phyloP scores from a whole-genome alignment of 2,329 filamentous ascomycete species.

The Colletotrichum sp. region DNA sequence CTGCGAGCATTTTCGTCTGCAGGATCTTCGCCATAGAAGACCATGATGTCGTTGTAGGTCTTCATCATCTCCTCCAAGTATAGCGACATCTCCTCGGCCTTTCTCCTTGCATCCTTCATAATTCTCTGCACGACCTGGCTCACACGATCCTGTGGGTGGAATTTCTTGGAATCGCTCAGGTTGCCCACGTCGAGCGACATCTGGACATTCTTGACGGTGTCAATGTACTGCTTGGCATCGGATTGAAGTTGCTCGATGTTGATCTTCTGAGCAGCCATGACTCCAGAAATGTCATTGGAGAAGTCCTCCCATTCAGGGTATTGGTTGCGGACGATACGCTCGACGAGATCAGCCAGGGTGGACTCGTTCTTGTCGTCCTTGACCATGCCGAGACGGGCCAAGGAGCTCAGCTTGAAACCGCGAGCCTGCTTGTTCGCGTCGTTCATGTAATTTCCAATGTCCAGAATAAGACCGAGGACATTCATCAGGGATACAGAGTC shows the following conservation, averaged over 20 bases:
- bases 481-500: conserved; percentile 96
- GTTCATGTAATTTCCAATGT: conserved; percentile 99
- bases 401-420: conserved; percentile 96
- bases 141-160: conserved; percentile 96
- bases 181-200: conserved; percentile 91
- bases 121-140: conserved; percentile 87
- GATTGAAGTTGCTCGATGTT: conserved; percentile 90
- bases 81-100: conserved; percentile 93
- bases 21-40: conserved; percentile 94
- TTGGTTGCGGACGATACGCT: conserved; percentile 94
- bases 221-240: conserved; percentile 91
- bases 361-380: conserved; percentile 99
- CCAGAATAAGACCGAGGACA: conserved; percentile 91
- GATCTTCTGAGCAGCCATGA: conserved; percentile 83
- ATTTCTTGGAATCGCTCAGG: conserved; percentile 94
- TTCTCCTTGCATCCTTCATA: conserved; percentile 96
- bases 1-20: conserved; percentile 89
- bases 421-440: conserved; percentile 97
- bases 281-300: conserved; percentile 80
- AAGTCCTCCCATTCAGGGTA: conserved; percentile 97
- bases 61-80: conserved; percentile 93
- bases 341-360: conserved; percentile 92
- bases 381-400: conserved; percentile 92
- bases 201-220: conserved; percentile 94
- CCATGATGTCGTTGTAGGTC: conserved; percentile 93